Base-by-base conservation (phyloP, 164 flowering plant species). In the Aristolochia contorta region DNA sequence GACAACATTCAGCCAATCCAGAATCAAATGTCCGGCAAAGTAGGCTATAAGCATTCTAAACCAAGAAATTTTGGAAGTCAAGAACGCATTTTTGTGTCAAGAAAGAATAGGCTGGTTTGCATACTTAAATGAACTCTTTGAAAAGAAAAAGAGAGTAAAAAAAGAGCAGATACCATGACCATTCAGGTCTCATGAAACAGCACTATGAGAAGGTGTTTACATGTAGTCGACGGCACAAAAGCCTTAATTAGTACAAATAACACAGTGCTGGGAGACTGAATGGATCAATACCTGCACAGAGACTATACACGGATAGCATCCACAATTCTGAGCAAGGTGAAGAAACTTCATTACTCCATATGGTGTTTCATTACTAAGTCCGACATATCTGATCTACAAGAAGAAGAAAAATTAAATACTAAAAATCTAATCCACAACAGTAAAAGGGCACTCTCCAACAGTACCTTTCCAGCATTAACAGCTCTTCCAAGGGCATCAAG, bases 341-440 rank as follows among this genome's bases (percentile, higher is more conserved):
- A 80, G 77, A 71, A 87, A 90, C 77, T 85, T 85, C 97, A 85
- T 90, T 46, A 85, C 54, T n/a, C 97, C 97, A 74, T 87, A 87
- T 24, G 95, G 87, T 57, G 95, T 87, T 76, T 87, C 97, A 74
- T 90, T 87, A 69, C 92, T 87, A 21, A 90, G 80, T 48, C 94
- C 97, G 67, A 85, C 64, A 64, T 75, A 90, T 69, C 94, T 85
- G 76, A 90, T 79, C 94, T 89, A n/a, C n/a, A n/a, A 71, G 66
- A 77, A 61, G 59, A 16, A 56, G 18, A 30, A 37, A 22, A 9
- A 3, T 27, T 7, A 22, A 37, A 37, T 49, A 49, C n/a, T 5
- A 49, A 18, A 49, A 20, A 49, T 32, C 45, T 24, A 32, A 56
- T 56, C 19, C 7, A 2, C 45, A 24, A 32, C 45, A 23, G 9